phyloP scores from a whole-genome alignment of 441 rosid genomes.

The Arabidopsis hybrid region DNA sequence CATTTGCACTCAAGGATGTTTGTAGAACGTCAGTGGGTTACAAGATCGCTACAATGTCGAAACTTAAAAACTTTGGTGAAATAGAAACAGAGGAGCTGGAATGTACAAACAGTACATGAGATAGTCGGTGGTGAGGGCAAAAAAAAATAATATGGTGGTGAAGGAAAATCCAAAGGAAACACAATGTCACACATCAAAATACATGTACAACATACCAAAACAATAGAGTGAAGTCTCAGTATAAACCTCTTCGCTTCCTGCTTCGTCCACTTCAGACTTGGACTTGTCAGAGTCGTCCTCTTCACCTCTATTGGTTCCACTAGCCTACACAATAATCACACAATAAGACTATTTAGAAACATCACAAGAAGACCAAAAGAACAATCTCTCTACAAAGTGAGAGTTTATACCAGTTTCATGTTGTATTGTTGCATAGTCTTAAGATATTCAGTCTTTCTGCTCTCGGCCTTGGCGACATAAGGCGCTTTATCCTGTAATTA shows the following conservation, averaged over 20 bases:
- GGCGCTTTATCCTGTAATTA: constrained; percentile 68
- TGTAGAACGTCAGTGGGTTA: too few relatives aligned
- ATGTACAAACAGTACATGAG: too few relatives aligned
- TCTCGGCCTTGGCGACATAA: constrained; percentile 54
- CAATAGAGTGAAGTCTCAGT: constrained; percentile 9
- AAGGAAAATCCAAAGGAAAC: not conserved
- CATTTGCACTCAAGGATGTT: too few relatives aligned
- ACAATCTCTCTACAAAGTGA: not conserved
- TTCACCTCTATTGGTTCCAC: constrained; percentile 52
- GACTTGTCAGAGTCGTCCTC: constrained; percentile 70
- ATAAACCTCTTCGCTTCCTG: constrained; percentile 42
- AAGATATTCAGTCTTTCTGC: constrained; percentile 60
- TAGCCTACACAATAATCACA: constrained; percentile 48
- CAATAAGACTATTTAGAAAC: not conserved
- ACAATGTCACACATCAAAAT: not conserved
- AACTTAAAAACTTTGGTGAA: too few relatives aligned
- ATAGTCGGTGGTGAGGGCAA: too few relatives aligned
- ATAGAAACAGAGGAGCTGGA: too few relatives aligned
- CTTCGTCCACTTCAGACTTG: constrained; percentile 66
- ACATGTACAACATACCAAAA: constrained; percentile 3
- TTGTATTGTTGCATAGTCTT: constrained; percentile 64
- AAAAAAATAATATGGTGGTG: too few relatives aligned
- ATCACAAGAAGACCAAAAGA: not conserved
- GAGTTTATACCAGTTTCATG: constrained; percentile 52
- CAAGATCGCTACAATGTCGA: too few relatives aligned